These are phyloP conservation scores for Venturia effusa DNA, from an alignment of 2,329 filamentous ascomycete genomes.

Conservation along the genomic window DNA sequence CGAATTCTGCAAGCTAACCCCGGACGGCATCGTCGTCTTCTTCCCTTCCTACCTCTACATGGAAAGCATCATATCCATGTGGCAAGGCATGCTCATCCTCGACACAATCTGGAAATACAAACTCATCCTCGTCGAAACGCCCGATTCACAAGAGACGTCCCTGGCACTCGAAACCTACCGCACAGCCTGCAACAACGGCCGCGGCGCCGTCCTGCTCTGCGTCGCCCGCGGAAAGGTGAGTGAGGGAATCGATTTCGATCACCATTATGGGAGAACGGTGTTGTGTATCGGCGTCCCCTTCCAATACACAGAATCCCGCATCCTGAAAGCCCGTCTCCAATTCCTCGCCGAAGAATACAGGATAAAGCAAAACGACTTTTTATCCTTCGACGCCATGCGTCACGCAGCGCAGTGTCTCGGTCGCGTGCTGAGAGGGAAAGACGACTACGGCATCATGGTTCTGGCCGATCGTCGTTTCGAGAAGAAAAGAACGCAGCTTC, in stretches of 20 bases:
- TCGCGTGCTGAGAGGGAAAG: conserved; percentile 87
- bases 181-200: conserved; percentile 93
- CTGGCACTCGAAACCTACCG: conserved; percentile 93
- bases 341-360: conserved; percentile 96
- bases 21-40: conserved; percentile 97
- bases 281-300: conserved; percentile 95
- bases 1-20: conserved; percentile 91
- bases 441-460: conserved; percentile 99
- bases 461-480: conserved; percentile 87
- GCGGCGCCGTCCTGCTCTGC: conserved; percentile 84
- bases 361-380: conserved; percentile 92
- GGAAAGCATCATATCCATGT: conserved; percentile 98
- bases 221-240: conserved; percentile 95
- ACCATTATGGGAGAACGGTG: conserved; percentile 94
- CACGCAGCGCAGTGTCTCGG: conserved; percentile 94
- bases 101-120: conserved; percentile 99
- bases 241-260: conserved; percentile 98
- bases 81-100: conserved; percentile 96
- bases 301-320: conserved; percentile 96
- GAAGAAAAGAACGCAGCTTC: conserved; percentile 80
- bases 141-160: conserved; percentile 93
- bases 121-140: conserved; percentile 92
- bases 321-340: conserved; percentile 87
- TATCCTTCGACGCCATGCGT: conserved; percentile 99
- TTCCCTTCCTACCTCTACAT: conserved; percentile 98